These are phyloP conservation scores for Aspergillus sclerotioniger DNA, from an alignment of 495 filamentous ascomycete species.

Conservation along the genomic window DNA sequence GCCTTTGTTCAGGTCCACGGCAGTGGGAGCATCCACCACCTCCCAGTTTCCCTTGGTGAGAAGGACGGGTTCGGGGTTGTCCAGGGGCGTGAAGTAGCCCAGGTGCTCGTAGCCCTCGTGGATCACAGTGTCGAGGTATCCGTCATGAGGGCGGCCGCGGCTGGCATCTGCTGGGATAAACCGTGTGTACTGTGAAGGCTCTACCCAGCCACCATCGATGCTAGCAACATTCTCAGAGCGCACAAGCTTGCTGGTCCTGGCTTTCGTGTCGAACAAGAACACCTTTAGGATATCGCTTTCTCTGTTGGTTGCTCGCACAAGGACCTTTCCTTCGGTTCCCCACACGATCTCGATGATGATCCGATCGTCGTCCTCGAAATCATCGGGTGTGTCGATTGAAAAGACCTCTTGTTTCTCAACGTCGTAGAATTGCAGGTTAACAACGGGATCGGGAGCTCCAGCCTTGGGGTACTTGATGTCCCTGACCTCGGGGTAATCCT, in stretches of 20 bases:
- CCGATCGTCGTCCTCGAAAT: slow-evolving; percentile 76
- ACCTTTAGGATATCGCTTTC: slow-evolving; percentile 89
- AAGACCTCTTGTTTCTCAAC: slow-evolving; percentile 77
- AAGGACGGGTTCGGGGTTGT: slow-evolving; percentile 75
- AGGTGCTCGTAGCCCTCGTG: slow-evolving; percentile 86
- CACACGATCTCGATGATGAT: slow-evolving; percentile 93
- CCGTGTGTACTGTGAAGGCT: slow-evolving; percentile 81
- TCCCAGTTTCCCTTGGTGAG: slow-evolving; percentile 92
- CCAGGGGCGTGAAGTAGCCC: slow-evolving; percentile 90
- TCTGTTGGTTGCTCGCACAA: slow-evolving; percentile 89
- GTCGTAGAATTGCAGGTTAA: slow-evolving; percentile 86
- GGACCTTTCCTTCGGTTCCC: slow-evolving; percentile 73
- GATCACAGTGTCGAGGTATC: slow-evolving; percentile 91
- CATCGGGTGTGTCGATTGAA: slow-evolving; percentile 68
- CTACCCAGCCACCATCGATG: slow-evolving; percentile 95
- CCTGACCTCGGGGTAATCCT: slow-evolving; percentile 86
- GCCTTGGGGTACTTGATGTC: slow-evolving; percentile 98
- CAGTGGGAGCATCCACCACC: slow-evolving; percentile 83
- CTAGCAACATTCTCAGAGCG: slow-evolving; percentile 72
- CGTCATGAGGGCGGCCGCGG: slow-evolving; percentile 76
- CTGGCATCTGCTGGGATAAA: slow-evolving; percentile 81
- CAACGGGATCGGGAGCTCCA: slow-evolving; percentile 87
- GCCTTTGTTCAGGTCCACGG: slow-evolving; percentile 80
- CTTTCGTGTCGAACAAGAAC: slow-evolving; percentile 76
- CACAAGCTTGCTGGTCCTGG: slow-evolving; percentile 74